phyloP scores from a whole-genome alignment of 1,139 yeast genomes.

The Candida sp. region DNA sequence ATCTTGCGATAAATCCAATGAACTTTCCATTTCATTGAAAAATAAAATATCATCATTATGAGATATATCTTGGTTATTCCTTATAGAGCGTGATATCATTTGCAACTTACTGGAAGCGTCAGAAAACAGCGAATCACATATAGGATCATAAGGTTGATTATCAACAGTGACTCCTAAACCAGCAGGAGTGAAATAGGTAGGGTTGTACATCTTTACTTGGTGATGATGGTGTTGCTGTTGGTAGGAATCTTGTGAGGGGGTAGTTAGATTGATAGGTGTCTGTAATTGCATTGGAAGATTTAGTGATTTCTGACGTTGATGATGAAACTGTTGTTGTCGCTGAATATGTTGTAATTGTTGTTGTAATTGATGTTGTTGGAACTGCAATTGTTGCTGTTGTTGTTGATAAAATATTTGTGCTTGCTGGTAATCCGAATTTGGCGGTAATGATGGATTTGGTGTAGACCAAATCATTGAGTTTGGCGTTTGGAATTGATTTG shows the following conservation, averaged over 20 bases:
- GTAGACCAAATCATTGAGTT: background rate
- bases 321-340: background rate
- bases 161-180: slow-evolving; percentile 1
- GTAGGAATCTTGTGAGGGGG: background rate
- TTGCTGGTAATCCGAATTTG: background rate
- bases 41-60: background rate
- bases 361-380: slow-evolving; percentile 1
- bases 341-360: background rate
- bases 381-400: background rate
- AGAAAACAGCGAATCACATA: background rate
- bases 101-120: background rate
- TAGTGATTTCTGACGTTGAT: background rate
- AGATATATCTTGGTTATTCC: background rate
- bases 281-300: background rate
- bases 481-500: slow-evolving; percentile 1
- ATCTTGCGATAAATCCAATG: background rate
- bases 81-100: background rate
- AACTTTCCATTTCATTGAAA: background rate
- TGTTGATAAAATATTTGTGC: background rate
- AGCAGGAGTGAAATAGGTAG: background rate
- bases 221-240: background rate
- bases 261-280: background rate
- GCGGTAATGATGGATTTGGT: background rate
- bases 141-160: background rate
- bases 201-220: background rate